Base-by-base conservation (phyloP, 164 flowering plant species). In the Akebia trifoliata region DNA sequence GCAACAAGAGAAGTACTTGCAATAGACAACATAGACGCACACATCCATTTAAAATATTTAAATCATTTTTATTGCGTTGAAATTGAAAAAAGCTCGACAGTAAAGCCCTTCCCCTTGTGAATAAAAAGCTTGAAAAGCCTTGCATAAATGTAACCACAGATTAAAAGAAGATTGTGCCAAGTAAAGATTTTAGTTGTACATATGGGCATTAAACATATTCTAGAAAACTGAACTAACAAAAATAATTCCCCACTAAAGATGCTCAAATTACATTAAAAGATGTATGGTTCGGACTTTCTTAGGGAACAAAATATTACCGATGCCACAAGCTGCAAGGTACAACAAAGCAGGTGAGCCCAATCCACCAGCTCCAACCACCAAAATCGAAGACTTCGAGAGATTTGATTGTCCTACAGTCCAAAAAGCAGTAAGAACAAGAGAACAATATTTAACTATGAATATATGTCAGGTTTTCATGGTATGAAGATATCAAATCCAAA, bases 311-410 rank as follows among this genome's bases (percentile, higher is more conserved):
- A 39, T 28, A 65, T 65, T 73, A 90, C 95, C 99, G 61, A 84
- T 79, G 20, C 99, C 97, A 64, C 90, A 86, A 42, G 99, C 97
- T 17, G 97, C 92, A 54, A 93, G 90, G 77, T 90, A 90, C 22
- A 93, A 66, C 62, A 83, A 64, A 37, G 96, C 97, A 30, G 99
- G 99, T 9, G 99, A 78, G 0, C 99, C 99, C 78, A 93, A 69
- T 1, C 99, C 99, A 59, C 99, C 99, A 32, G 97, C 97, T 54
- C 99, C 99, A 61, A 93, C 80, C 54, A 93, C 96, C 69, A 93
- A 69, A 59, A 93, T 69, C 7, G 96, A 86, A 43, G 97, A 84
- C 49, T 86, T 90, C 71, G 78, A 67, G n/a, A 90, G 82, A 50
- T 75, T 87, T 25, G 81, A 69, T 72, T 90, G 99, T 12, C 75